Evolutionary conservation across 805 yeast species (phyloP).

Genomic region (Schwanniomyces occidentalis): DNA sequence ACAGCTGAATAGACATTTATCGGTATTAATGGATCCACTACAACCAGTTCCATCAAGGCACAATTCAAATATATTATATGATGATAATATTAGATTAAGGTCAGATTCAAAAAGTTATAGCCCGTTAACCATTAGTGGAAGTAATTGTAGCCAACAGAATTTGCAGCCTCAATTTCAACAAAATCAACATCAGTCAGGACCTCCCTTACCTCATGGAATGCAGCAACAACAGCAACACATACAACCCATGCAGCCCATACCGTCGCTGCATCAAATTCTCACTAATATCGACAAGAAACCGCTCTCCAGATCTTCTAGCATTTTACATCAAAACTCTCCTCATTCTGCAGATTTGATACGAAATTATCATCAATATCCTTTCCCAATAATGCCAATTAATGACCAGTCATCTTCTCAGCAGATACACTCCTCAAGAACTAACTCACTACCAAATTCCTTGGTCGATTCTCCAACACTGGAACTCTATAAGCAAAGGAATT

Average conservation of each 20-base stretch:
- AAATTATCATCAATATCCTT: not conserved
- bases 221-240: conserved; percentile 7
- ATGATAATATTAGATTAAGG: conserved; percentile 9
- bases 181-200: conserved; percentile 7
- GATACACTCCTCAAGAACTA: too few relatives aligned
- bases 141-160: conserved; percentile 12
- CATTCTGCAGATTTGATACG: not conserved
- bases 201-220: conserved; percentile 1
- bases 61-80: conserved; percentile 9
- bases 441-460: too few relatives aligned
- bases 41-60: conserved; percentile 27
- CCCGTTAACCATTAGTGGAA: conserved; percentile 16
- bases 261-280: not conserved
- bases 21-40: conserved; percentile 27
- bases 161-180: conserved; percentile 7
- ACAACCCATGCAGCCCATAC: conserved; percentile 1
- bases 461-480: too few relatives aligned
- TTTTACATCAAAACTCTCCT: not conserved
- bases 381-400: too few relatives aligned
- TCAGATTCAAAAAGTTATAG: conserved; percentile 16
- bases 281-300: conserved; percentile 5
- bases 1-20: conserved; percentile 16
- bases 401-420: too few relatives aligned
- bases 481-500: too few relatives aligned
- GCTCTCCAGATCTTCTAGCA: not conserved